Percentiles rank a stretch among this genome's conserved stretches.
Evolutionary conservation across 805 yeast genomes (phyloP).

Genomic region (Wickerhamiella dianesei): DNA sequence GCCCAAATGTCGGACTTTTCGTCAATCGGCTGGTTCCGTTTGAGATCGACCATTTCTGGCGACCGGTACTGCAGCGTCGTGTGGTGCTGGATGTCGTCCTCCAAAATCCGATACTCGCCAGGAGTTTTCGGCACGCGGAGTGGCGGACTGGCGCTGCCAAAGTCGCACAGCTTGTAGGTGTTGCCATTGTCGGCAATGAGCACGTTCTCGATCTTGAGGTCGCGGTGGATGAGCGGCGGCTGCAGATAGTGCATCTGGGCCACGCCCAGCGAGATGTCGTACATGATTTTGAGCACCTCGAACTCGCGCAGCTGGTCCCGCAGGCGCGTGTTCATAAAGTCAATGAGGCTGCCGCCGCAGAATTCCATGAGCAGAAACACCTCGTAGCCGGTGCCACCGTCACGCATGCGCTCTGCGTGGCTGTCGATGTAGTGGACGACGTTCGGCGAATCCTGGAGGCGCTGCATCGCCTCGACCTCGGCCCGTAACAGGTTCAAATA

Average conservation of each 20-base stretch:
- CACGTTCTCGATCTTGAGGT: constrained; percentile 89
- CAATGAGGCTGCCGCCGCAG: constrained; percentile 71
- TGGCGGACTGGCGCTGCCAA: constrained; percentile 73
- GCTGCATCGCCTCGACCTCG: constrained; percentile 95
- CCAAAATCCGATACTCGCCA: constrained; percentile 58
- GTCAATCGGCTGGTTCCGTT: constrained; percentile 70
- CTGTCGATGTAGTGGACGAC: constrained; percentile 89
- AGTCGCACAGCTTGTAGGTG: constrained; percentile 76
- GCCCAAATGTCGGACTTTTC: constrained; percentile 97
- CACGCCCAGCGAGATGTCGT: constrained; percentile 66
- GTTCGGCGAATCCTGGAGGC: constrained; percentile 61
- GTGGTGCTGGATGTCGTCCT: constrained; percentile 74
- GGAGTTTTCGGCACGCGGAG: constrained; percentile 62
- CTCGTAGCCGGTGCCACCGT: constrained; percentile 44
- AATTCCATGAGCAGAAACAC: constrained; percentile 86
- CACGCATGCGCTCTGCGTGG: constrained; percentile 65
- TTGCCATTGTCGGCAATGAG: constrained; percentile 47
- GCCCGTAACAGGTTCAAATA: constrained; percentile 72
- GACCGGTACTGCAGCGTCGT: constrained; percentile 93
- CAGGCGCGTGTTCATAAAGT: constrained; percentile 77
- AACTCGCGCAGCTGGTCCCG: constrained; percentile 61
- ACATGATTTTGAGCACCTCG: constrained; percentile 73
- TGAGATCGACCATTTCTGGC: constrained; percentile 91
- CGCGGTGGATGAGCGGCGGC: constrained; percentile 73
- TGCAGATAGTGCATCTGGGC: constrained; percentile 67